Evolutionary conservation across 306 rosid genomes (phyloP), one percentile per base, ranked within the genome.

Genomic region (Biancaea sappan): DNA sequence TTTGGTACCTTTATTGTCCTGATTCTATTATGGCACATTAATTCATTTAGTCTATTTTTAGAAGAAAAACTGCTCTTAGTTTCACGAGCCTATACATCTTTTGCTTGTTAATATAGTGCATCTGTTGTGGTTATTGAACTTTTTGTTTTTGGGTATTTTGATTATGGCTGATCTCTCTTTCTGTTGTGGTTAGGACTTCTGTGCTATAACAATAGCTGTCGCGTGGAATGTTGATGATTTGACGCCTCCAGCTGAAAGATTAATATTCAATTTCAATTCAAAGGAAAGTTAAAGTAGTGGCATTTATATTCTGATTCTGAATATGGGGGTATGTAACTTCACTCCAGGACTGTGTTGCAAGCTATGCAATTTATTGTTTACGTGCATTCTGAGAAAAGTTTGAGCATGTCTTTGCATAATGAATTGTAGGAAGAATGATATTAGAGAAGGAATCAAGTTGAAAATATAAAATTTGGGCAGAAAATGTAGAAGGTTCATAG

Each of bases 221-320:
- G 69, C 96, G 0, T 85, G 95, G 81, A 94, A 69, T 76, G 58
- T 82, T n/a, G 98, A 94, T 31, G 96, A 94, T 69, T 78, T 89
- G 89, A 87, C 90, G 80, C 98, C 96, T 72, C 98, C 97, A 62
- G 56, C 88, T 12, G 98, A 94, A 74, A 94, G 80, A 91, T 77
- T 58, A 46, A 86, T 94, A 73, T 88, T 90, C 86, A 88, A 69
- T 66, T 94, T 94, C 93, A 83, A 86, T 77, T 87, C 98, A 5
- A 88, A 87, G 86, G 81, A 88, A 96, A 94, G 75, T 62, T 94
- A 31, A 87, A 84, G 75, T 91, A 72, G 77, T 94, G 98, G 98
- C 96, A 94, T 82, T 81, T 94, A 29, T 94, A 91, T 80, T 91
- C 98, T 4, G 98, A 91, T 82, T 88, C 96, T 46, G 98, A 94